Base-by-base conservation (phyloP, 2,329 filamentous ascomycete species). In the Nemania sp. region DNA sequence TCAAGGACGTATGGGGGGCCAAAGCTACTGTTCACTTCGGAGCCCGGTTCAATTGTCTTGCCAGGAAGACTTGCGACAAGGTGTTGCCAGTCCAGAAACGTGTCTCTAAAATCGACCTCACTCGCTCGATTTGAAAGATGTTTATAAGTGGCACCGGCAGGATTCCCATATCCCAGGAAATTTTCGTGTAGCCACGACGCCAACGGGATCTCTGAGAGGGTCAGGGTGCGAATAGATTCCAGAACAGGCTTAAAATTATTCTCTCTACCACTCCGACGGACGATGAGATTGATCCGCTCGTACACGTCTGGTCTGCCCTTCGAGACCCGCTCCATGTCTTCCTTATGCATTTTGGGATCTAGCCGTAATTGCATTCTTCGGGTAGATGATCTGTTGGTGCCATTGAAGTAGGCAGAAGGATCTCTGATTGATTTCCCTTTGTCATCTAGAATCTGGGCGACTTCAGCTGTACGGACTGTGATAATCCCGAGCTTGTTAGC, bases 241-340 rank as follows among this genome's bases (percentile, higher is more conserved):
- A 99, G 78, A 8, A 99, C 86, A 8, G 92, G 86, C 67, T 90
- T 95, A 78, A 99, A 99, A 72, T 99, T 99, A 74, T 99, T 99
- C 72, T 99, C 94, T 55, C 92, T 81, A 23, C 90, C 87, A 68
- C 84, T 87, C 62, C 94, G 83, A 53, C 94, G 86, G 46, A 96
- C 80, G 49, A 99, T 77, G 34, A 97, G 74, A 66, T 99, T 99
- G 66, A 99, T 86, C 28, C 80, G 80, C 40, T 90, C 86, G 70
- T 97, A 97, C 4, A 95, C 78, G 64, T 96, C 88, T 1, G 82
- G 77, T 64, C 89, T 88, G n/a, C 86, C 88, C 54, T 80, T 77
- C 8, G 81, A 76, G 31, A 80, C 75, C 47, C 77, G 79, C 57
- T 89, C 85, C 61, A 84, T 85, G 71, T 99, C 94, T 46, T 80